Percentiles rank a stretch among this genome's conserved stretches.
Evolutionary conservation across 345 rosid genomes (phyloP).

Genomic region (Draba incana): DNA sequence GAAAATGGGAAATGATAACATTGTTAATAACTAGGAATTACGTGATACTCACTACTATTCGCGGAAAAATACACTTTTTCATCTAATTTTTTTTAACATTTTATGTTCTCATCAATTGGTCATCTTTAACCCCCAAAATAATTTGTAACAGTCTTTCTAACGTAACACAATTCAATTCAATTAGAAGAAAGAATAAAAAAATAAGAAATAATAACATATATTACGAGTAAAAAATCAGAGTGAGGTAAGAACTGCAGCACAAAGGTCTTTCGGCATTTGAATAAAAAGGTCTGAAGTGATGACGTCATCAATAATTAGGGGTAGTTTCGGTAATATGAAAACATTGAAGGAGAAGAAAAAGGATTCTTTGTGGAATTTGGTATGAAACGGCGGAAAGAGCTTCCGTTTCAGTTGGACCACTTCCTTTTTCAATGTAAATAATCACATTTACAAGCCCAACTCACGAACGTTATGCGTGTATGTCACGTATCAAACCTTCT

Average conservation of each 20-base stretch:
- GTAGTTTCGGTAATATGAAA: slow-evolving; percentile 10
- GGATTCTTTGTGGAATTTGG: slow-evolving; percentile 36
- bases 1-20: too few species aligned
- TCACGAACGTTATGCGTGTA: slow-evolving; percentile 3
- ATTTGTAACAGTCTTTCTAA: too few species aligned
- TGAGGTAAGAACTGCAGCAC: not conserved
- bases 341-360: slow-evolving; percentile 2
- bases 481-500: not conserved
- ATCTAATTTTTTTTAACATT: too few species aligned
- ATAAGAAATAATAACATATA: too few species aligned
- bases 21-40: too few species aligned
- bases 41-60: too few species aligned
- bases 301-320: slow-evolving; percentile 30
- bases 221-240: not conserved
- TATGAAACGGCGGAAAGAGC: slow-evolving; percentile 44
- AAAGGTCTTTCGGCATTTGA: slow-evolving; percentile 1
- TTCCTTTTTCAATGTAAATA: slow-evolving; percentile 21
- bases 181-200: too few species aligned
- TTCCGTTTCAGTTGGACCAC: slow-evolving; percentile 43
- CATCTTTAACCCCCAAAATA: too few species aligned
- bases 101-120: too few species aligned
- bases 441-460: not conserved
- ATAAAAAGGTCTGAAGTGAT: not conserved
- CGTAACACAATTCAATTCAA: too few species aligned
- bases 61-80: too few species aligned